Percentiles rank a stretch among this genome's conserved stretches.
Conservation (phyloP, 148 eudicot genomes). For the Chenopodium album region DNA sequence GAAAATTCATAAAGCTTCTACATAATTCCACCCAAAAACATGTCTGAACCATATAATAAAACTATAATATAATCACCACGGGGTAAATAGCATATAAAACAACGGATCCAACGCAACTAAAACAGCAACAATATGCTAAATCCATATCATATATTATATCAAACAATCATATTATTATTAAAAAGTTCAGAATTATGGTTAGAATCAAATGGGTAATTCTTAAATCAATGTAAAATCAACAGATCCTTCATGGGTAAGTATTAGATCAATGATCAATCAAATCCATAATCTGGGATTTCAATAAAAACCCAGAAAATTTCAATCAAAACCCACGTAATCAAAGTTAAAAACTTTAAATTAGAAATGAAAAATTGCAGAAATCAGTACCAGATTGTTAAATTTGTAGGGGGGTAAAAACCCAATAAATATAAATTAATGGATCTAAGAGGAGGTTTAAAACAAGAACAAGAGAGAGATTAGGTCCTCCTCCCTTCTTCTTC, state of each 20-base stretch:
- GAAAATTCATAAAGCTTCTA: not conserved
- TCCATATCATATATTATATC: not conserved
- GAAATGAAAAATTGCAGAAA: slow-evolving; percentile 20
- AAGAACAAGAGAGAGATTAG: slow-evolving; percentile 48
- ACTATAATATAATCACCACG: slow-evolving; percentile 4
- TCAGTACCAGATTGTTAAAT: slow-evolving; percentile 20
- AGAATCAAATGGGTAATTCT: slow-evolving; percentile 29
- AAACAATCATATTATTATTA: not conserved
- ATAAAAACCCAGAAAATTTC: slow-evolving; percentile 15
- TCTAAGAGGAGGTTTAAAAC: slow-evolving; percentile 65
- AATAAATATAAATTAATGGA: slow-evolving; percentile 5
- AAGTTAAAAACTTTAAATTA: slow-evolving; percentile 9
- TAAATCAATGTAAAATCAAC: slow-evolving; percentile 41
- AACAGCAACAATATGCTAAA: not conserved
- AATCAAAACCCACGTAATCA: not conserved
- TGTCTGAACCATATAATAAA: not conserved
- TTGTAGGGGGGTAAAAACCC: not conserved
- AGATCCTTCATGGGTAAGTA: slow-evolving; percentile 54
- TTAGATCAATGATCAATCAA: slow-evolving; percentile 43
- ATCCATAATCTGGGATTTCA: slow-evolving; percentile 14
- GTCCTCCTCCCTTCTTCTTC: slow-evolving; percentile 50
- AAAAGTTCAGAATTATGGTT: not conserved
- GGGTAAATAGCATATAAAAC: not conserved
- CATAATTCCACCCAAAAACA: slow-evolving; percentile 1
- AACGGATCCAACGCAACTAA: slow-evolving; percentile 18